Conservation (phyloP, 192 early-diverging fungal genomes). For the Geosiphon pyriformis region DNA sequence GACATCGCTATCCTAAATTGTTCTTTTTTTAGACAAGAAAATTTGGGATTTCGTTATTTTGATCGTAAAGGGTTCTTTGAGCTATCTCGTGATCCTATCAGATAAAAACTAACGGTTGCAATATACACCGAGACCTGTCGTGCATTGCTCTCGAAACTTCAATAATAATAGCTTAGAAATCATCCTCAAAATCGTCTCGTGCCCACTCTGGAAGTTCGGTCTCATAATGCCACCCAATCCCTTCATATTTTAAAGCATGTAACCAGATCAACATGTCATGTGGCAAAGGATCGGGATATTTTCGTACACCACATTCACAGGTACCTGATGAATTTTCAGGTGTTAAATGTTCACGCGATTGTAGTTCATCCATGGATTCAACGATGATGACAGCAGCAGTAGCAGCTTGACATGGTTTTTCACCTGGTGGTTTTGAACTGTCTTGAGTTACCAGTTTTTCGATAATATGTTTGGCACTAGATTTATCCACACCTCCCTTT, state of each 20-base stretch:
- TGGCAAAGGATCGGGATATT: conserved; percentile 61
- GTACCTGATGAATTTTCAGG: conserved; percentile 13
- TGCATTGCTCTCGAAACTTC: too few species aligned
- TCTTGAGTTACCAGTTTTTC: conserved; percentile 30
- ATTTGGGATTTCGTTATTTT: too few species aligned
- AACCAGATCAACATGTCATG: conserved; percentile 84
- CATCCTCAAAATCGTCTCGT: conserved; percentile 27
- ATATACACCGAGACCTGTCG: too few species aligned
- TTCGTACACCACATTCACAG: conserved; percentile 58
- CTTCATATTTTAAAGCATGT: conserved; percentile 83
- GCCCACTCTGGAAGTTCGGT: conserved; percentile 83
- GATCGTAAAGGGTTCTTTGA: too few species aligned
- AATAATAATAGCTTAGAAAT: too few species aligned
- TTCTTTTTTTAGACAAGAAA: too few species aligned
- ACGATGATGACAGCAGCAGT: conserved; percentile 20
- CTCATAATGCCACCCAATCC: conserved; percentile 70
- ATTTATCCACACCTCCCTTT: conserved; percentile 38
- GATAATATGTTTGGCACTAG: conserved; percentile 27
- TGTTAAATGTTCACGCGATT: conserved; percentile 6
- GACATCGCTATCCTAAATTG: too few species aligned
- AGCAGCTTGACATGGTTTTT: too few species aligned
- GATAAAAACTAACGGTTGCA: too few species aligned
- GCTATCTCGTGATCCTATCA: too few species aligned
- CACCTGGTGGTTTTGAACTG: too few species aligned
- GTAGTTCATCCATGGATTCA: conserved; percentile 14